Evolutionary conservation across 2,329 filamentous ascomycete species (phyloP).

Genomic region (Xylaria sp.): DNA sequence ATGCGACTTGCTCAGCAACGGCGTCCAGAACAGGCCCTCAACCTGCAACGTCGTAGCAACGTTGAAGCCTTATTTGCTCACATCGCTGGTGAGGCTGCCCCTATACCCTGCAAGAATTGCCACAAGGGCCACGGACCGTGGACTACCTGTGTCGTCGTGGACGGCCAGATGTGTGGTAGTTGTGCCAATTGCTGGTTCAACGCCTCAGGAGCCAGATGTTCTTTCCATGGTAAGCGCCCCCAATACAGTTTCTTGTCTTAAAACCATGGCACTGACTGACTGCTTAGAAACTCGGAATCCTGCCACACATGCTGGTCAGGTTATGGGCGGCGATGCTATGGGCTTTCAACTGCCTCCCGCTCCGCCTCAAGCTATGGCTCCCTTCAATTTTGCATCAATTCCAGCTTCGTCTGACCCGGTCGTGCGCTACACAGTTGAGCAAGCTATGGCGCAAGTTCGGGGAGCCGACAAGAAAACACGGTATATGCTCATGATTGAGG

Average conservation of each 20-base stretch:
- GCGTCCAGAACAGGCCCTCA: slow-evolving; percentile 64
- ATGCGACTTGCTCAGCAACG: slow-evolving; percentile 64
- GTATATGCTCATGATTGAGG: slow-evolving; percentile 63
- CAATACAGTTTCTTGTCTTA: neutral
- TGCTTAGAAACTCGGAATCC: slow-evolving; percentile 59
- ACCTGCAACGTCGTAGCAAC: slow-evolving; percentile 68
- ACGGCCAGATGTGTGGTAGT: slow-evolving; percentile 70
- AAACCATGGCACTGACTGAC: slow-evolving; percentile 15
- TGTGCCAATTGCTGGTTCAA: slow-evolving; percentile 74
- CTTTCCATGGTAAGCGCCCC: slow-evolving; percentile 65
- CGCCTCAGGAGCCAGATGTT: slow-evolving; percentile 68
- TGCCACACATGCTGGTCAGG: slow-evolving; percentile 49
- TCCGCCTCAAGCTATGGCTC: slow-evolving; percentile 47
- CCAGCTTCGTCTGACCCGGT: slow-evolving; percentile 52
- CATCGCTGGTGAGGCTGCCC: slow-evolving; percentile 62
- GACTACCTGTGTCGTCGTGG: slow-evolving; percentile 68
- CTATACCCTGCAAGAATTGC: slow-evolving; percentile 68
- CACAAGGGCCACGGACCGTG: slow-evolving; percentile 70
- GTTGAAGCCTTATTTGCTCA: slow-evolving; percentile 69
- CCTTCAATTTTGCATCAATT: slow-evolving; percentile 49
- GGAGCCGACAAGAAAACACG: slow-evolving; percentile 57
- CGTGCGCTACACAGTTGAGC: slow-evolving; percentile 57
- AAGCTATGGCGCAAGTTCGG: slow-evolving; percentile 60
- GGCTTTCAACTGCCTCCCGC: slow-evolving; percentile 47
- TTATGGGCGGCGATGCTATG: slow-evolving; percentile 48